phyloP scores from a whole-genome alignment of 768 basidiomycete species.

The Myochromella boudieri region DNA sequence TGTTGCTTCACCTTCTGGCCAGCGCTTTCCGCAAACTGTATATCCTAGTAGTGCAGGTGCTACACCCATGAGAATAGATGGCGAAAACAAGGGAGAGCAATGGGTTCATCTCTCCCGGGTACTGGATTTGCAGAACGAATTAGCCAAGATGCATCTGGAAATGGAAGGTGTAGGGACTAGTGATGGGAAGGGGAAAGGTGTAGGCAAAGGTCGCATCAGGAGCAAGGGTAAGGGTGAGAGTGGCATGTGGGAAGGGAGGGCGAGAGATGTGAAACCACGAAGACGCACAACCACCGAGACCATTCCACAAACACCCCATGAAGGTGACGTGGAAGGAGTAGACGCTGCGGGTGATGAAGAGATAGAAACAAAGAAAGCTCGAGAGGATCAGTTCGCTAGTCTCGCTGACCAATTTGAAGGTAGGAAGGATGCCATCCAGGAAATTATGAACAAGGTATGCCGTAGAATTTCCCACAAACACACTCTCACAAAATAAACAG shows the following conservation, averaged over 20 bases:
- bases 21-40: slow-evolving; percentile 9
- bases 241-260: slow-evolving; percentile 5
- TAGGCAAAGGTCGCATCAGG: slow-evolving; percentile 30
- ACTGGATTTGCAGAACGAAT: slow-evolving; percentile 69
- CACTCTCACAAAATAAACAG: slow-evolving; percentile 28
- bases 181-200: slow-evolving; percentile 32
- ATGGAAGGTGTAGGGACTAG: slow-evolving; percentile 66
- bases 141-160: slow-evolving; percentile 69
- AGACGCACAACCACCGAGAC: slow-evolving; percentile 17
- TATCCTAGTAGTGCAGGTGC: slow-evolving; percentile 3
- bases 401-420: slow-evolving; percentile 69
- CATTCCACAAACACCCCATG: slow-evolving; percentile 29
- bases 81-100: slow-evolving; percentile 44
- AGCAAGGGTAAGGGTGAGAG: slow-evolving; percentile 20
- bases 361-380: slow-evolving; percentile 49
- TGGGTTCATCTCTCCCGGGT: slow-evolving; percentile 72
- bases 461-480: not conserved
- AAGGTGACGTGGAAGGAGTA: slow-evolving; percentile 49
- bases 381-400: slow-evolving; percentile 69
- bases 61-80: slow-evolving; percentile 13
- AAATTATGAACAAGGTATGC: slow-evolving; percentile 71
- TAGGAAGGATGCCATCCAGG: slow-evolving; percentile 65
- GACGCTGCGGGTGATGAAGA: slow-evolving; percentile 54
- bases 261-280: slow-evolving; percentile 8
- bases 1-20: slow-evolving; percentile 15